phyloP scores from a whole-genome alignment of 1,139 yeast genomes.

The Blastobotrys persicus region DNA sequence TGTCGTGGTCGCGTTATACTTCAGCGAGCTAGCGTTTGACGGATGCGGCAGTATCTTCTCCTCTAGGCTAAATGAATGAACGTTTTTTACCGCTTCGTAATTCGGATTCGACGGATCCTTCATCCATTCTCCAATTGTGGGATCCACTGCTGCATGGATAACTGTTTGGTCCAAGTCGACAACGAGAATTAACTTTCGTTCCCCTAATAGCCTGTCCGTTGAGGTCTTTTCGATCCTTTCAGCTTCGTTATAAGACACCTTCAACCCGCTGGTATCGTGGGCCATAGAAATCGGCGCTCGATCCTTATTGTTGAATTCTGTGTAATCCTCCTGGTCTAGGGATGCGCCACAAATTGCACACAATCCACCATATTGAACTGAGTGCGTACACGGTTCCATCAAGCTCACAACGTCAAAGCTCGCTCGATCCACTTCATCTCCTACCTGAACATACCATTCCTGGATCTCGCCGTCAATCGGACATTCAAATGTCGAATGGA shows the following conservation, averaged over 20 bases:
- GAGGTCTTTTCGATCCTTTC: conserved; percentile 71
- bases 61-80: conserved; percentile 67
- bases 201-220: conserved; percentile 57
- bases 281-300: conserved; percentile 87
- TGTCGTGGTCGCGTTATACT: conserved; percentile 30
- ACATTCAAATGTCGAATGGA: conserved; percentile 61
- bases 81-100: conserved; percentile 80
- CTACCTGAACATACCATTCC: conserved; percentile 49
- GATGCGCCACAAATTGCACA: conserved; percentile 92
- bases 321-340: conserved; percentile 79
- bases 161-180: conserved; percentile 98
- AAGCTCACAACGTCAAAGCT: conserved; percentile 52
- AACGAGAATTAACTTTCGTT: conserved; percentile 75
- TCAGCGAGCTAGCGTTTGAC: conserved; percentile 16
- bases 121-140: conserved; percentile 97
- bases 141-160: conserved; percentile 96
- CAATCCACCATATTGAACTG: conserved; percentile 93
- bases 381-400: conserved; percentile 83
- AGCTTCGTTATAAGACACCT: conserved; percentile 84
- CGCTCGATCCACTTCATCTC: conserved; percentile 58
- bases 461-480: conserved; percentile 75
- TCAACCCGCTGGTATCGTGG: conserved; percentile 83
- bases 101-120: conserved; percentile 81
- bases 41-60: conserved; percentile 68
- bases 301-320: conserved; percentile 69